Percentiles rank a stretch among this genome's conserved stretches.
These are phyloP conservation scores for Steccherinum ochraceum DNA, from an alignment of 768 basidiomycete species.

Conservation along the genomic window DNA sequence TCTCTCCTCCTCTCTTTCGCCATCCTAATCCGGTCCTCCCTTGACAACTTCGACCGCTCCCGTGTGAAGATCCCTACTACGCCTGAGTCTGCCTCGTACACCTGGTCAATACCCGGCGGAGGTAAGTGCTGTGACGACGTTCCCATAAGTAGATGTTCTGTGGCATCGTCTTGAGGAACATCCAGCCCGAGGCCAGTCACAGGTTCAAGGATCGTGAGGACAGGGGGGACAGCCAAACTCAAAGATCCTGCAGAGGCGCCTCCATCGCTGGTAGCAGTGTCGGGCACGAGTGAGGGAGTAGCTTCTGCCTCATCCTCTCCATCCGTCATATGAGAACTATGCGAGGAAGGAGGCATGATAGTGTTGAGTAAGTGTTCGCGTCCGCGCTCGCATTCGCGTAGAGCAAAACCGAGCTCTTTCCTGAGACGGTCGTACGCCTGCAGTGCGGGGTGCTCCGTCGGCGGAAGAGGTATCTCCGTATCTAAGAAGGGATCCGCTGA, in stretches of 20 bases:
- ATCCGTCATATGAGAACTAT: slow-evolving; percentile 25
- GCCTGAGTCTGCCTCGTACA: slow-evolving; percentile 68
- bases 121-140: slow-evolving; percentile 51
- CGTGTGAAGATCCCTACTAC: slow-evolving; percentile 34
- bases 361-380: slow-evolving; percentile 56
- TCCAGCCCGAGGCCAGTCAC: slow-evolving; percentile 13
- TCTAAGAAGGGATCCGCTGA: slow-evolving; percentile 1
- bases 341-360: slow-evolving; percentile 29
- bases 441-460: slow-evolving; percentile 37
- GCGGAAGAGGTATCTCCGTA: slow-evolving; percentile 1
- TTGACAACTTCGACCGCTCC: slow-evolving; percentile 57
- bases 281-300: slow-evolving; percentile 33
- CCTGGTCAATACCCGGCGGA: slow-evolving; percentile 67
- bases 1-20: slow-evolving; percentile 46
- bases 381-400: slow-evolving; percentile 80
- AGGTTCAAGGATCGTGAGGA: not conserved
- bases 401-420: slow-evolving; percentile 68
- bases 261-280: slow-evolving; percentile 20
- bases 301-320: slow-evolving; percentile 35
- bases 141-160: slow-evolving; percentile 45
- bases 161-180: slow-evolving; percentile 45
- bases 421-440: slow-evolving; percentile 72
- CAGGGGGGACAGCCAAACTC: slow-evolving; percentile 18
- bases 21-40: slow-evolving; percentile 69
- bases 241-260: slow-evolving; percentile 5